Evolutionary conservation across 2,329 filamentous ascomycete species (phyloP).

Genomic region (Chaetomiaceae sp.): DNA sequence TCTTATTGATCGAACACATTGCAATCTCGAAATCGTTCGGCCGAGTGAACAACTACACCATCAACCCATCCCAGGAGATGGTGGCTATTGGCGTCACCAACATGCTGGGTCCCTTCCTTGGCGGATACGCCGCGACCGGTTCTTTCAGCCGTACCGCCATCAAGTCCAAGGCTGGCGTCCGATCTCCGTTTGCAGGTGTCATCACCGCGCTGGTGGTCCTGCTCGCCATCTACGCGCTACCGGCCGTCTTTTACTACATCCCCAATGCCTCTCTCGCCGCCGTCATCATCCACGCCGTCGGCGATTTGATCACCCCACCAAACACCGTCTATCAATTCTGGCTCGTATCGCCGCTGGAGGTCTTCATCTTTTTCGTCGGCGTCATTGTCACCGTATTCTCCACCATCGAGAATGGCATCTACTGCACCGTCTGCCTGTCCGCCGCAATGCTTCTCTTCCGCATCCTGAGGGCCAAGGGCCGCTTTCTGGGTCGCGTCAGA

Average conservation of each 20-base stretch:
- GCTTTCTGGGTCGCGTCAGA: slow-evolving; percentile 77
- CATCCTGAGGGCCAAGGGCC: slow-evolving; percentile 74
- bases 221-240: slow-evolving; percentile 82
- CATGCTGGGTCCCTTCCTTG: slow-evolving; percentile 84
- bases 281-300: slow-evolving; percentile 94
- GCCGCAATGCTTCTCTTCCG: slow-evolving; percentile 77
- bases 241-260: slow-evolving; percentile 91
- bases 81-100: slow-evolving; percentile 92
- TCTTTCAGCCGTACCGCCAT: slow-evolving; percentile 96
- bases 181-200: slow-evolving; percentile 83
- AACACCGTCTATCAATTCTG: slow-evolving; percentile 94
- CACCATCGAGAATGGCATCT: slow-evolving; percentile 88
- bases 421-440: slow-evolving; percentile 75
- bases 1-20: slow-evolving; percentile 95
- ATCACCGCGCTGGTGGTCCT: slow-evolving; percentile 84
- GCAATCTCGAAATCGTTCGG: slow-evolving; percentile 97
- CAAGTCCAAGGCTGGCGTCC: slow-evolving; percentile 93
- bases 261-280: slow-evolving; percentile 74
- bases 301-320: slow-evolving; percentile 84
- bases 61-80: slow-evolving; percentile 92
- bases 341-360: slow-evolving; percentile 85
- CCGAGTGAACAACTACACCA: slow-evolving; percentile 90
- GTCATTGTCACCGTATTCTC: slow-evolving; percentile 86
- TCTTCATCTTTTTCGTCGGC: slow-evolving; percentile 87
- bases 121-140: slow-evolving; percentile 86